phyloP scores from a whole-genome alignment of 1,284 basidiomycete genomes.

The Stereum hirsutum region DNA sequence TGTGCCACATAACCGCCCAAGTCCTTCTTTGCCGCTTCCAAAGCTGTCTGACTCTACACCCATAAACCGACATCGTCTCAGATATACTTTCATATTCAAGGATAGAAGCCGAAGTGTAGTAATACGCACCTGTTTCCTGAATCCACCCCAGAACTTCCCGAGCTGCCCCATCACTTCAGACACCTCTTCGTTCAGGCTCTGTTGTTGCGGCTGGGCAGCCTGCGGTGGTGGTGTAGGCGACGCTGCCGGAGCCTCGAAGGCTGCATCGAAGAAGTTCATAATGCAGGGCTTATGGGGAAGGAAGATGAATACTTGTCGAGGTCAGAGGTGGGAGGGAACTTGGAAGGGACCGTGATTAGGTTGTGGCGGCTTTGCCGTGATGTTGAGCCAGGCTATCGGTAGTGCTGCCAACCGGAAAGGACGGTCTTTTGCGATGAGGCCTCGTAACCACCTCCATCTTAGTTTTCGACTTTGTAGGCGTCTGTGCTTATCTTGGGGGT shows the following conservation, averaged over 20 bases:
- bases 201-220: conserved; percentile 31
- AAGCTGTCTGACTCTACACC: conserved; percentile 61
- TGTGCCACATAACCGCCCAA: conserved; percentile 69
- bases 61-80: neutral
- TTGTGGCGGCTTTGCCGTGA: no score
- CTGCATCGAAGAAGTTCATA: conserved; percentile 74
- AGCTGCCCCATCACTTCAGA: conserved; percentile 78
- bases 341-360: no score
- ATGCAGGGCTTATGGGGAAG: no score
- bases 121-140: conserved; percentile 70
- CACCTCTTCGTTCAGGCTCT: conserved; percentile 78
- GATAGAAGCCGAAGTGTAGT: neutral
- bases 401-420: no score
- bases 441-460: no score
- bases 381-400: no score
- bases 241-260: conserved; percentile 27
- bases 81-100: conserved; percentile 3
- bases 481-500: neutral
- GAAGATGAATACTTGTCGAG: no score
- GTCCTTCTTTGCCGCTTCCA: conserved; percentile 72
- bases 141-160: conserved; percentile 83
- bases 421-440: no score
- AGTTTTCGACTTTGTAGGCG: neutral
- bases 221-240: conserved; percentile 33
- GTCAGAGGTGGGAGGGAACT: no score